phyloP scores from a whole-genome alignment of 208 protist genomes.

The Trypanosoma grayi region DNA sequence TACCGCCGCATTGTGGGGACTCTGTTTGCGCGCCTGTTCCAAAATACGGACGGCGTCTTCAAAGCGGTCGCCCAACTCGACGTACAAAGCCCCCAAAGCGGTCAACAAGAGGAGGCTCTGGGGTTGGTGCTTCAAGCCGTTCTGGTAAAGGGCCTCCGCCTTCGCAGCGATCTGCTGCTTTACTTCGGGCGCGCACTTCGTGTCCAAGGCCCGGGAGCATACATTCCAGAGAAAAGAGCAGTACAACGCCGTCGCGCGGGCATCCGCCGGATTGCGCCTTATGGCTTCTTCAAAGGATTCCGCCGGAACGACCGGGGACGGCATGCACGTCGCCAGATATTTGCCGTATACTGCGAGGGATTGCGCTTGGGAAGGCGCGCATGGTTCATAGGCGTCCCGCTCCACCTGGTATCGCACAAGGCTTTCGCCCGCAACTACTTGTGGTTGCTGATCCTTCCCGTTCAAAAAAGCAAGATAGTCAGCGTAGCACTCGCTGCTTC shows the following conservation, averaged over 20 bases:
- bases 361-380: constrained; percentile 14
- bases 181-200: constrained; percentile 31
- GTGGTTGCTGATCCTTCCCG: constrained; percentile 27
- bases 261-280: constrained; percentile 36
- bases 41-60: constrained; percentile 62
- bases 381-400: constrained; percentile 20
- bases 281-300: constrained; percentile 58
- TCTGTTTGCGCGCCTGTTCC: constrained; percentile 49
- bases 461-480: constrained; percentile 50
- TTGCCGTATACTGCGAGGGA: constrained; percentile 57
- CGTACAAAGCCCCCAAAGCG: constrained; percentile 65
- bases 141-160: constrained; percentile 48
- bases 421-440: constrained; percentile 42
- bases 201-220: constrained; percentile 44
- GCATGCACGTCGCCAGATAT: constrained; percentile 58
- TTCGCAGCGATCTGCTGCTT: constrained; percentile 43
- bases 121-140: constrained; percentile 41
- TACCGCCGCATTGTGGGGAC: constrained; percentile 53
- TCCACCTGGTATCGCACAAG: constrained; percentile 54
- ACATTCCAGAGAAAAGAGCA: constrained; percentile 64
- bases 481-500: constrained; percentile 69
- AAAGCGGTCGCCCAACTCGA: constrained; percentile 51
- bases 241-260: constrained; percentile 33
- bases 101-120: constrained; percentile 37
- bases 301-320: constrained; percentile 54